Evolutionary conservation across 768 basidiomycete species (phyloP).

Genomic region (Goffeauzyma gilvescens): DNA sequence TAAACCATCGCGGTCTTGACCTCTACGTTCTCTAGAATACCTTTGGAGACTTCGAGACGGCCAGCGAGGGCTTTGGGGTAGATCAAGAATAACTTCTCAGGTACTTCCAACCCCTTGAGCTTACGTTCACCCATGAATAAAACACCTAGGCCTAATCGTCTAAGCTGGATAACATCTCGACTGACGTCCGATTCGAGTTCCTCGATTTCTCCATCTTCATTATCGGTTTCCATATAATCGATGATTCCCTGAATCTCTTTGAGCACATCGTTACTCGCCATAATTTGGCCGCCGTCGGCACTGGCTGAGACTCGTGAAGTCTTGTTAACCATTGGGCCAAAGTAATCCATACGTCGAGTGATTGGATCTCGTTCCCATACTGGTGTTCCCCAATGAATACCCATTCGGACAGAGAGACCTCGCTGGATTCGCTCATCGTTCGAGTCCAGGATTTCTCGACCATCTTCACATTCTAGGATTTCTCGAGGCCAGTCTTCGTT

Average conservation of each 20-base stretch:
- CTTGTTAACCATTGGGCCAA: constrained; percentile 89
- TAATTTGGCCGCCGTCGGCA: constrained; percentile 83
- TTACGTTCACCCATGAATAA: constrained; percentile 71
- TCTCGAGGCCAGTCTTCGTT: constrained; percentile 78
- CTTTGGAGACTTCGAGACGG: constrained; percentile 41
- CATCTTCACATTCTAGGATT: constrained; percentile 80
- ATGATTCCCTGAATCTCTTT: constrained; percentile 34
- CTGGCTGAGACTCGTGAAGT: constrained; percentile 62
- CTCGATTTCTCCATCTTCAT: constrained; percentile 24
- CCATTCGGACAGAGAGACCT: constrained; percentile 89
- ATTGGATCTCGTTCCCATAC: constrained; percentile 79
- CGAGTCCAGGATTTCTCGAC: constrained; percentile 53
- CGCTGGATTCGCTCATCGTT: constrained; percentile 54
- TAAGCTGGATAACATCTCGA: constrained; percentile 50
- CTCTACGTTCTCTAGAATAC: constrained; percentile 27
- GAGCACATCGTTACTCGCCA: constrained; percentile 71
- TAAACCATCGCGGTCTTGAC: constrained; percentile 16
- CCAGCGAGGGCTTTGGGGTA: constrained; percentile 59
- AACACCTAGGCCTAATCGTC: constrained; percentile 49
- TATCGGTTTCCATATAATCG: constrained; percentile 37
- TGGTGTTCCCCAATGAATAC: constrained; percentile 79
- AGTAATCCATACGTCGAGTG: constrained; percentile 92
- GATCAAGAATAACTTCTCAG: constrained; percentile 65
- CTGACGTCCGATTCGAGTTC: constrained; percentile 29
- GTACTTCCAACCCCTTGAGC: constrained; percentile 82